Evolutionary conservation across 257 asterid genomes (phyloP), one percentile per base, ranked within the genome.

Genomic region (Plantago elongata): DNA sequence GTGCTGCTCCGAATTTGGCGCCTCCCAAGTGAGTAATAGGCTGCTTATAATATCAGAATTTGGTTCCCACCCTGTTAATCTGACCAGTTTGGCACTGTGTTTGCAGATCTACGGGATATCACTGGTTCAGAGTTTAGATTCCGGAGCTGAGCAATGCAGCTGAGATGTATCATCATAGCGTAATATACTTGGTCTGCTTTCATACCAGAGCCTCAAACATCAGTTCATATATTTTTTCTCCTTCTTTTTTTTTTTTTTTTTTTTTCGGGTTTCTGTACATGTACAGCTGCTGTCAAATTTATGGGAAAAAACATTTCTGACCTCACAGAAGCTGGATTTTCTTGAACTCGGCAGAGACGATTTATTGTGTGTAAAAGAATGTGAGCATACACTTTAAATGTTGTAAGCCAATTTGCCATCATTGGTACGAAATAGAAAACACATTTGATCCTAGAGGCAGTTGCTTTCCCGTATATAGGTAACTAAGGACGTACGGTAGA

Each of bases 1-100:
- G 67, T 29, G 77, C 54, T 38, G 70, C 66, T 13, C 74, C 72
- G 1, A 62, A 68, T 64, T 72, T 60, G 22, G 60, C 67, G 30
- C 67, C 74, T 59, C 81, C 82, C 11, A 51, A 67, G 84, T 75
- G 13, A 5, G 78, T 61, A 44, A 51, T 12, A n/a, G 57, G 57
- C 58, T 14, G 27, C 57, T 18, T 14, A 13, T 29, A 51, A 51
- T 51, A 17, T 51, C 37, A 52, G 30, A 52, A 52, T 10, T 54
- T 54, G 40, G 0, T n/a, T 5, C 9, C 40, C 13, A 16, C 1
- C 49, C 48, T 9, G 5, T 44, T 14, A 51, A 11, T 15, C 47
- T 55, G 46, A 62, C 38, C 51, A 45, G 22, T 71, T 17, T 12
- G 11, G 50, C 64, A 49, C 44, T 7, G 54, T 66, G 44, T 27